These are phyloP conservation scores for Solanum tacnaense DNA, from an alignment of 257 asterid species.

Conservation along the genomic window DNA sequence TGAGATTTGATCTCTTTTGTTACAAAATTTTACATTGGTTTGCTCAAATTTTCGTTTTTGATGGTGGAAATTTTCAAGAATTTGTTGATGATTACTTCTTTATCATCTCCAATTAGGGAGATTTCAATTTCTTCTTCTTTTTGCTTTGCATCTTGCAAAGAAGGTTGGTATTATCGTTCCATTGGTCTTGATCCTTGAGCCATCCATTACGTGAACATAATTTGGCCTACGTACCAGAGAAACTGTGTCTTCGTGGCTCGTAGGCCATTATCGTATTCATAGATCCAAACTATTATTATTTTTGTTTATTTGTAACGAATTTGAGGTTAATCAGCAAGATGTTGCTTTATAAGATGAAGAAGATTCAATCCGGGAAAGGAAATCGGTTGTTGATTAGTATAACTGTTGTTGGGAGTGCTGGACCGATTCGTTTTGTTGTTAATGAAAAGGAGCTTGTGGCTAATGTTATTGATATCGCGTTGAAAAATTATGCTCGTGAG, in stretches of 20 bases:
- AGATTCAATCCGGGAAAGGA: conserved; percentile 21
- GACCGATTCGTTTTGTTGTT: conserved; percentile 29
- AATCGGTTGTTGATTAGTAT: conserved; percentile 22
- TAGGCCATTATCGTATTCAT: background rate
- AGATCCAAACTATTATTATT: background rate
- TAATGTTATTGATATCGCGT: conserved; percentile 19
- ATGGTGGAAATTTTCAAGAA: conserved; percentile 18
- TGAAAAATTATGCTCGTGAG: conserved; percentile 31
- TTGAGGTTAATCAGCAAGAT: background rate
- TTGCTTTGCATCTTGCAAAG: conserved; percentile 26
- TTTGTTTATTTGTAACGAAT: background rate
- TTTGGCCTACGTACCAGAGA: background rate
- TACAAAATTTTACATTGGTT: background rate
- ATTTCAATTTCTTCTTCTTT: conserved; percentile 4
- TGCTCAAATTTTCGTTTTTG: conserved; percentile 5
- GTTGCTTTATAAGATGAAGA: conserved; percentile 25
- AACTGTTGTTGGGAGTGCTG: conserved; percentile 35
- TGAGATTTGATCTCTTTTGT: background rate
- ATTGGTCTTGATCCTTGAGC: conserved; percentile 21
- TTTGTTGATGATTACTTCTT: conserved; percentile 14
- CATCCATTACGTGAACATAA: background rate
- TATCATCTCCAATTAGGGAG: conserved; percentile 12
- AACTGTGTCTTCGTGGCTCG: background rate
- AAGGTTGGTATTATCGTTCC: conserved; percentile 38
- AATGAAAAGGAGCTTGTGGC: conserved; percentile 26